A percentile compares a stretch with the other conserved stretches of the same genome.
Conservation (phyloP, 495 filamentous ascomycete genomes). For the Penicillium lividum region DNA sequence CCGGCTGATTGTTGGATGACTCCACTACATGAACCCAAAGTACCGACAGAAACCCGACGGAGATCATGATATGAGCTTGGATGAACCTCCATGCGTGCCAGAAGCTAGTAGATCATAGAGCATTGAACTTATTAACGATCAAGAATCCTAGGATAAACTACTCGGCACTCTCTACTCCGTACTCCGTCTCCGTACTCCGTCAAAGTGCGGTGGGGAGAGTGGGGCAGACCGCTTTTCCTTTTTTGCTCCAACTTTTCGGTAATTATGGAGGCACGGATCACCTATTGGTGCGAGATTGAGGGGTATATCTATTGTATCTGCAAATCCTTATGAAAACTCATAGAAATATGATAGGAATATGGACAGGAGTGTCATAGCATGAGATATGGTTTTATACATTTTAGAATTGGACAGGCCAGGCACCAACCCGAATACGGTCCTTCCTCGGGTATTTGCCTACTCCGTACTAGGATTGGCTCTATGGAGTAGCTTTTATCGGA, state of each 20-base stretch:
- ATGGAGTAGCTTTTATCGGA: neutral
- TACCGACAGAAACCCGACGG: no score
- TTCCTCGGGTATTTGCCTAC: no score
- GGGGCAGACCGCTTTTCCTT: neutral
- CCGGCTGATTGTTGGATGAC: no score
- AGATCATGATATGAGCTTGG: no score
- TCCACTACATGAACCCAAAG: no score
- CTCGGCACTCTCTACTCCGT: neutral
- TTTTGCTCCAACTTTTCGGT: neutral
- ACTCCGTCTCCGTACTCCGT: neutral
- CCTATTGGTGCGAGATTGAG: conserved; percentile 12
- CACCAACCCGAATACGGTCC: neutral
- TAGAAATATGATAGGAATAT: no score
- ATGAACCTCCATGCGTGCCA: no score
- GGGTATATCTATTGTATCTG: conserved; percentile 1
- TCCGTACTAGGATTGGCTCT: neutral
- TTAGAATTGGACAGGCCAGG: neutral
- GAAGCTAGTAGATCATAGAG: no score
- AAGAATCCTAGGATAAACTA: no score
- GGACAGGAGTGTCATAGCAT: no score
- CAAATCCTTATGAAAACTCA: neutral
- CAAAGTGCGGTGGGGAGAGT: conserved; percentile 5
- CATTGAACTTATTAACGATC: no score
- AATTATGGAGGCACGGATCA: conserved; percentile 18
- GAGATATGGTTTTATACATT: no score